Conservation (phyloP, 768 basidiomycete species). For the Mycena galopus region DNA sequence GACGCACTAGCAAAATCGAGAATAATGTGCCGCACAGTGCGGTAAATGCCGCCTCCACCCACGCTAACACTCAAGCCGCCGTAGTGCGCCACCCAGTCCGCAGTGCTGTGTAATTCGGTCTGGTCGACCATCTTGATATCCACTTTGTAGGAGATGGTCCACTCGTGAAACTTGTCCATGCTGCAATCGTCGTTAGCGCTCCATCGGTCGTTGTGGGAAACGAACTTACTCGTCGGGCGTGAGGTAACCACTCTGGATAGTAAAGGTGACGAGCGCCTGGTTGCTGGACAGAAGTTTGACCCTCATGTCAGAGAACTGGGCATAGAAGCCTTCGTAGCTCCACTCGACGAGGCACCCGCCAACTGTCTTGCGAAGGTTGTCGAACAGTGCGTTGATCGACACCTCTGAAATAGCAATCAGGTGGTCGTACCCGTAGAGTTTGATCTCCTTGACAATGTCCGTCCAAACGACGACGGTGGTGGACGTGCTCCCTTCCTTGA, state of each 20-base stretch:
- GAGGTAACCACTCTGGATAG: constrained; percentile 10
- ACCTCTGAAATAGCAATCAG: constrained; percentile 27
- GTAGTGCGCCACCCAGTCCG: no score
- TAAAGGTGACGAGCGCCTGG: constrained; percentile 26
- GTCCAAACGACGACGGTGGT: constrained; percentile 15
- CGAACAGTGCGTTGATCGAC: constrained; percentile 25
- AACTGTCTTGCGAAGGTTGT: neutral
- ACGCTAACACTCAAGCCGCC: no score
- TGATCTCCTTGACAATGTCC: constrained; percentile 19
- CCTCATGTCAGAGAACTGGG: constrained; percentile 7
- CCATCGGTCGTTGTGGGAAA: neutral
- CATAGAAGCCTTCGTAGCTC: constrained; percentile 11
- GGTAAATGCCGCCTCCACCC: no score
- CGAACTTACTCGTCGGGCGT: constrained; percentile 1
- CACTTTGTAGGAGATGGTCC: no score
- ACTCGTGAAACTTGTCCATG: no score
- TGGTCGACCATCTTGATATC: no score
- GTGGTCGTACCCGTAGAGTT: constrained; percentile 18
- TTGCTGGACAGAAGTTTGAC: constrained; percentile 25
- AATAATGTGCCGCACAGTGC: no score
- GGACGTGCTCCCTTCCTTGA: neutral
- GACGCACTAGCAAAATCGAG: no score
- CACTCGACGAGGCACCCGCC: constrained; percentile 1
- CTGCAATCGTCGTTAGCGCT: neutral
- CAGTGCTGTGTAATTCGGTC: no score